These are phyloP conservation scores for Talaromyces piceae DNA, from an alignment of 2,329 filamentous ascomycete species.

Conservation along the genomic window DNA sequence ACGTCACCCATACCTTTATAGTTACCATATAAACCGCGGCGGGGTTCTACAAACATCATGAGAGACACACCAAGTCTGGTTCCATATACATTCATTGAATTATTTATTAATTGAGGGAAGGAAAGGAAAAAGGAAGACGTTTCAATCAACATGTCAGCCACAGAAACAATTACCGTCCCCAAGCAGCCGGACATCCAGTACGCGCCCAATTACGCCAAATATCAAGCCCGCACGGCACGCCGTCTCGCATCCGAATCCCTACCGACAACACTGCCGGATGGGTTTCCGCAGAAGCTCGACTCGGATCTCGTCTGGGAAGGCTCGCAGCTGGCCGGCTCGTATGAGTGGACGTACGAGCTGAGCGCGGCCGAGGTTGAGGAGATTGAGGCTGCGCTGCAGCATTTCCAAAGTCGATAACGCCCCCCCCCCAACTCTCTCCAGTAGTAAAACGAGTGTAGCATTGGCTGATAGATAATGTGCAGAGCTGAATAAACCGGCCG, in stretches of 20 bases:
- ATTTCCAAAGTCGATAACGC: constrained; percentile 32
- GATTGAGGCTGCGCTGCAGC: constrained; percentile 34
- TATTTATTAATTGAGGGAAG: no score
- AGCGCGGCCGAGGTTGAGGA: constrained; percentile 34
- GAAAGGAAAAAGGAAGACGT: no score
- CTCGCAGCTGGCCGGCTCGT: constrained; percentile 26
- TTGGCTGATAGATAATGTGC: background rate
- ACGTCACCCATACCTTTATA: background rate
- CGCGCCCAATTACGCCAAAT: constrained; percentile 21
- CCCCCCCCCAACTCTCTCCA: no score
- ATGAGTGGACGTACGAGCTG: constrained; percentile 37
- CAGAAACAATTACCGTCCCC: background rate
- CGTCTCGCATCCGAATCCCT: constrained; percentile 18
- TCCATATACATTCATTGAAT: background rate
- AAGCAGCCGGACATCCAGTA: constrained; percentile 27
- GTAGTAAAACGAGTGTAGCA: constrained; percentile 3
- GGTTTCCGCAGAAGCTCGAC: constrained; percentile 34
- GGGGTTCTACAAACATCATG: background rate
- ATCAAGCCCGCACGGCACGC: constrained; percentile 15
- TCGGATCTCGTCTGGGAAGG: constrained; percentile 44
- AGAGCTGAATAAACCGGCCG: constrained; percentile 25
- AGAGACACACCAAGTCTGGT: background rate
- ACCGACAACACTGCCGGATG: constrained; percentile 26
- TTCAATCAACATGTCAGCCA: background rate
- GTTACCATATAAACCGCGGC: background rate